phyloP scores from a whole-genome alignment of 768 basidiomycete genomes.

The Russula olivacea region DNA sequence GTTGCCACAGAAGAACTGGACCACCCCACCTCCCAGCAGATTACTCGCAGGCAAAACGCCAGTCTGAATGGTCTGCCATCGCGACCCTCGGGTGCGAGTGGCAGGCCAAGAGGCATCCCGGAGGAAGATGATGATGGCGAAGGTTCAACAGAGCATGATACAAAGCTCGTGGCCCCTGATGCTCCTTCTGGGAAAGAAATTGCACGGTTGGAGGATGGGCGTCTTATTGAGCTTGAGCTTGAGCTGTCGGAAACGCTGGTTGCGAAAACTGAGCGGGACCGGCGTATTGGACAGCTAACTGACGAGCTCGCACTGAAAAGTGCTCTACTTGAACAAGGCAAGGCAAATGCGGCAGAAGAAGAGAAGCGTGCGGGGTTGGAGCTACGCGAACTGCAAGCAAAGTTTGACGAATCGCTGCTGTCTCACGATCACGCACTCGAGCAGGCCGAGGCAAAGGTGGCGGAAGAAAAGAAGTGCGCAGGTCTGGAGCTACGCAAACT shows the following conservation, averaged over 20 bases:
- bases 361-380: too few relatives aligned
- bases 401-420: slow-evolving; percentile 58
- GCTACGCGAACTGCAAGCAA: too few relatives aligned
- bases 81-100: slow-evolving; percentile 30
- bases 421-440: slow-evolving; percentile 82
- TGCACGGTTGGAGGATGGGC: slow-evolving; percentile 69
- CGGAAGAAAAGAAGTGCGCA: slow-evolving; percentile 69
- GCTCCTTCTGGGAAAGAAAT: slow-evolving; percentile 56
- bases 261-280: slow-evolving; percentile 46
- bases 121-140: slow-evolving; percentile 52
- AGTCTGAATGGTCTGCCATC: slow-evolving; percentile 36
- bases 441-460: too few relatives aligned
- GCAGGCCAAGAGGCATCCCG: slow-evolving; percentile 32
- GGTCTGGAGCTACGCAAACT: slow-evolving; percentile 41
- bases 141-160: slow-evolving; percentile 61
- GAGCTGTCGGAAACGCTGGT: slow-evolving; percentile 55
- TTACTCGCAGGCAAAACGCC: slow-evolving; percentile 13
- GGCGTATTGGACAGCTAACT: slow-evolving; percentile 62
- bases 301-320: slow-evolving; percentile 67
- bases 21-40: slow-evolving; percentile 23
- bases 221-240: slow-evolving; percentile 18
- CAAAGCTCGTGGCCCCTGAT: slow-evolving; percentile 56
- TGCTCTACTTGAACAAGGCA: slow-evolving; percentile 66
- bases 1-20: slow-evolving; percentile 16
- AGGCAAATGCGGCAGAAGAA: too few relatives aligned